Conservation (phyloP, 768 basidiomycete genomes). For the Tulasnella sp. region DNA sequence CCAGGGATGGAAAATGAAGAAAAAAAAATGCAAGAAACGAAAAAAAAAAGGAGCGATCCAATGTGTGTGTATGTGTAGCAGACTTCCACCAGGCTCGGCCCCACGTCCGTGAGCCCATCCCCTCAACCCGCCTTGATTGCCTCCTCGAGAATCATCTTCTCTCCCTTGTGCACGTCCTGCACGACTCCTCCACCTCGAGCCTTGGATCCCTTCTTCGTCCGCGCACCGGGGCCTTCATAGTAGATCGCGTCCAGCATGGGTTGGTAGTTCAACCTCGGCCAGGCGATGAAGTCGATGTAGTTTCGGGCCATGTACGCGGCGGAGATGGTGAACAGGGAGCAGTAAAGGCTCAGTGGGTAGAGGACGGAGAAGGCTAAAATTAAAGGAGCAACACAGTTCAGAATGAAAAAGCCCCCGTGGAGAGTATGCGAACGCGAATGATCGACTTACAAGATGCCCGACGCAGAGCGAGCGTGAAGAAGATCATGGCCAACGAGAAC, state of each 20-base stretch:
- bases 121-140: neutral
- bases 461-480: slow-evolving; percentile 79
- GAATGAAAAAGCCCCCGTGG: neutral
- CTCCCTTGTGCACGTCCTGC: neutral
- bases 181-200: slow-evolving; percentile 14
- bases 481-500: slow-evolving; percentile 84
- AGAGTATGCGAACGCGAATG: neutral
- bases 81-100: neutral
- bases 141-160: slow-evolving; percentile 17
- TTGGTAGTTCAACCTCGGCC: slow-evolving; percentile 69
- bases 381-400: neutral
- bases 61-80: no score
- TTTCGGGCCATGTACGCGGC: slow-evolving; percentile 71
- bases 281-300: slow-evolving; percentile 91
- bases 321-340: slow-evolving; percentile 56
- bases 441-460: slow-evolving; percentile 72
- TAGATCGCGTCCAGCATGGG: slow-evolving; percentile 72
- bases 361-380: slow-evolving; percentile 76
- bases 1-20: neutral
- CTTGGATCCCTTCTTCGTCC: slow-evolving; percentile 6
- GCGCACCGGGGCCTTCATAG: slow-evolving; percentile 74
- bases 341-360: slow-evolving; percentile 83
- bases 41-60: neutral
- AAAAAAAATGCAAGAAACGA: neutral
- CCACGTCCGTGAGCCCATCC: neutral